These are phyloP conservation scores for Annulohypoxylon truncatum DNA, from an alignment of 2,329 filamentous ascomycete genomes.

Conservation along the genomic window DNA sequence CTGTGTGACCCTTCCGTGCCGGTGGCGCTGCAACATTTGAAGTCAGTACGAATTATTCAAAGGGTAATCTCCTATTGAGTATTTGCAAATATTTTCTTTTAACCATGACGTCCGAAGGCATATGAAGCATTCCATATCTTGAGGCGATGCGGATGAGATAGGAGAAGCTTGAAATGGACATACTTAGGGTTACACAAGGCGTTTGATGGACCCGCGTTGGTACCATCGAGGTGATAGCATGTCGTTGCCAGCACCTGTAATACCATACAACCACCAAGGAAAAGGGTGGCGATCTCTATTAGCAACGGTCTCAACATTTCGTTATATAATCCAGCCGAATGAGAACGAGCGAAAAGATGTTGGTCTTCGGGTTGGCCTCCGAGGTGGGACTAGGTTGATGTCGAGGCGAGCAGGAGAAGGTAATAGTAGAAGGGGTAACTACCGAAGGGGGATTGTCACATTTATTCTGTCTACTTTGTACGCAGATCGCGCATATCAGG, in stretches of 20 bases:
- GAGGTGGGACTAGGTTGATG: not conserved
- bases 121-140: not conserved
- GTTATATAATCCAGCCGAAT: not conserved
- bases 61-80: not conserved
- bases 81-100: not conserved
- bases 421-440: not conserved
- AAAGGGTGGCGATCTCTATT: slow-evolving; percentile 7
- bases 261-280: slow-evolving; percentile 20
- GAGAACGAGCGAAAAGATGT: slow-evolving; percentile 15
- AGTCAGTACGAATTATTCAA: slow-evolving; percentile 1
- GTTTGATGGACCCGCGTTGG: slow-evolving; percentile 27
- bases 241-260: slow-evolving; percentile 29
- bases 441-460: not conserved
- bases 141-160: not conserved
- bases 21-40: slow-evolving; percentile 18
- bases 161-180: not conserved
- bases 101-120: not conserved
- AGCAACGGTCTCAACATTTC: slow-evolving; percentile 21
- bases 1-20: slow-evolving; percentile 37
- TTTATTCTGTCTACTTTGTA: slow-evolving; percentile 8
- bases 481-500: not conserved
- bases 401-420: slow-evolving; percentile 2
- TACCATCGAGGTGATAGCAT: slow-evolving; percentile 39
- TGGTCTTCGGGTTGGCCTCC: slow-evolving; percentile 8
- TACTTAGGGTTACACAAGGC: slow-evolving; percentile 39